phyloP scores from a whole-genome alignment of 306 rosid species.

The Acacia acuminata region DNA sequence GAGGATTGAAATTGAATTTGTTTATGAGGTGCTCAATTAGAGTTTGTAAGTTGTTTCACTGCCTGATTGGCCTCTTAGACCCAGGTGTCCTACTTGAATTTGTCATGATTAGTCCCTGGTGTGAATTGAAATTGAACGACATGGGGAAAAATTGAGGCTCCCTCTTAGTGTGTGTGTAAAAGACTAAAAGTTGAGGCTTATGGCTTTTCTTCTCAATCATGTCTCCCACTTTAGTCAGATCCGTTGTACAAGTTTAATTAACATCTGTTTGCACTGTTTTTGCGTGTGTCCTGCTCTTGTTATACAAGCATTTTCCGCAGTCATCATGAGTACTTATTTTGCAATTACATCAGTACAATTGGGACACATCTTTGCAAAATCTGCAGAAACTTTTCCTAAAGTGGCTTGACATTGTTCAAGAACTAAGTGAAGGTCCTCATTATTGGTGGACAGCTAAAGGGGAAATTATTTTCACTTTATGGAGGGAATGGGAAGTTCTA shows the following conservation, averaged over 20 bases:
- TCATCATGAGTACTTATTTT: background rate
- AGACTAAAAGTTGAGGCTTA: background rate
- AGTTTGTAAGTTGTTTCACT: slow-evolving; percentile 18
- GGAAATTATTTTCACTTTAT: slow-evolving; percentile 8
- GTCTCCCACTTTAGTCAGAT: background rate
- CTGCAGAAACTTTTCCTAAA: background rate
- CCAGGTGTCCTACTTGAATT: slow-evolving; percentile 1
- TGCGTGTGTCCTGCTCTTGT: background rate
- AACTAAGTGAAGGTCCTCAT: background rate
- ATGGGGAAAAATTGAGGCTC: background rate
- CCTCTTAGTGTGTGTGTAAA: background rate
- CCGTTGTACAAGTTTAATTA: background rate
- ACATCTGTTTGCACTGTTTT: background rate
- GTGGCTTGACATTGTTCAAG: slow-evolving; percentile 1
- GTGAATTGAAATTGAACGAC: slow-evolving; percentile 8
- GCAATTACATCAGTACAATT: background rate
- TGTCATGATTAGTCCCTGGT: background rate
- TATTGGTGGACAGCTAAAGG: slow-evolving; percentile 23
- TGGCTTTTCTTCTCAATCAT: background rate
- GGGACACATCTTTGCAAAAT: background rate
- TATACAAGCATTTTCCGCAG: background rate
- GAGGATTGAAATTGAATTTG: too few relatives aligned
- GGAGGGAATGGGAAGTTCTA: background rate
- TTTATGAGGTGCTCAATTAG: too few relatives aligned
- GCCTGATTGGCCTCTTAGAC: slow-evolving; percentile 24